Conservation (phyloP, 176 grass and related monocot genomes). For the Aegilops umbellulata region DNA sequence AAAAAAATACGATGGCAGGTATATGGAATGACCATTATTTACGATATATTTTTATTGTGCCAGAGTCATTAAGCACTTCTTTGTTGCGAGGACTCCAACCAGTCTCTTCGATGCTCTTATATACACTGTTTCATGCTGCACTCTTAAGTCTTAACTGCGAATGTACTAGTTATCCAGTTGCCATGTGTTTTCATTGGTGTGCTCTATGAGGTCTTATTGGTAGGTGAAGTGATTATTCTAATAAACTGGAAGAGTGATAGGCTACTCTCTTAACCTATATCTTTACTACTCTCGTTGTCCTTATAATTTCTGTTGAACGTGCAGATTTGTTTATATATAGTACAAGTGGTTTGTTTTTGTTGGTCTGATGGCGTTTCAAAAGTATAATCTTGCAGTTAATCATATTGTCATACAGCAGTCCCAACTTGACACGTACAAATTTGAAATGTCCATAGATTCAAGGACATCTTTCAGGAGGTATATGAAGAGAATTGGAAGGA, state of each 20-base stretch:
- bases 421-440: slow-evolving; percentile 31
- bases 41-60: not conserved
- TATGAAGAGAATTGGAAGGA: slow-evolving; percentile 87
- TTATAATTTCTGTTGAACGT: not conserved
- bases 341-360: not conserved
- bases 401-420: not conserved
- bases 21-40: slow-evolving; percentile 4
- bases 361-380: not conserved
- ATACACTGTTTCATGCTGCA: slow-evolving; percentile 19
- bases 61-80: not conserved
- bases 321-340: not conserved
- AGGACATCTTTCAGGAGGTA: slow-evolving; percentile 95
- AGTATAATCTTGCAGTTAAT: slow-evolving; percentile 10
- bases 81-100: not conserved
- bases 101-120: not conserved
- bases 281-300: not conserved
- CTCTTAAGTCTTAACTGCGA: slow-evolving; percentile 2
- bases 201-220: not conserved
- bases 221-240: not conserved
- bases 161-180: not conserved
- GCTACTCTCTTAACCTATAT: not conserved
- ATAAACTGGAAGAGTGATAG: not conserved
- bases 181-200: not conserved
- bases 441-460: slow-evolving; percentile 62
- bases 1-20: slow-evolving; percentile 96